Conservation (phyloP, 768 basidiomycete genomes). For the Mycena kentingensis region DNA sequence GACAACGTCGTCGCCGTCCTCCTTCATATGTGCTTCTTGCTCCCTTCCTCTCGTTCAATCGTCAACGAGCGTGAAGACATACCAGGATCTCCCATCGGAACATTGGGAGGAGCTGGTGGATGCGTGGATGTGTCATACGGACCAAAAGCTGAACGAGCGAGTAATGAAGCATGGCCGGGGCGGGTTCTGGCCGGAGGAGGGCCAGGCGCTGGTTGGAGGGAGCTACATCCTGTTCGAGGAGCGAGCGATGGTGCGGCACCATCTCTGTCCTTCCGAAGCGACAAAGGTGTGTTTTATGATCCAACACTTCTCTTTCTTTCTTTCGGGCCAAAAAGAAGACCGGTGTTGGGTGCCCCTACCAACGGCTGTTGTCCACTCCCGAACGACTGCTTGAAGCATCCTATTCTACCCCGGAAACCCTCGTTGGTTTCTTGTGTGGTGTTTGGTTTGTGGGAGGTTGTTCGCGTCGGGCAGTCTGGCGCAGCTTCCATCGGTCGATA, state of each 20-base stretch:
- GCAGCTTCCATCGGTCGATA: conserved; percentile 81
- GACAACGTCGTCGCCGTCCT: conserved; percentile 50
- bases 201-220: conserved; percentile 84
- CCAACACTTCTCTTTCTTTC: conserved; percentile 11
- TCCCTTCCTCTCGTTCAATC: conserved; percentile 72
- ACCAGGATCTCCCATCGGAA: conserved; percentile 89
- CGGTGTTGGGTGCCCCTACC: conserved; percentile 71
- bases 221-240: conserved; percentile 84
- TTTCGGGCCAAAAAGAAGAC: conserved; percentile 89
- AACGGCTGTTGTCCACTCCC: conserved; percentile 49
- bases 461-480: conserved; percentile 30
- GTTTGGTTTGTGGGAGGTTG: conserved; percentile 20
- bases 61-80: conserved; percentile 47
- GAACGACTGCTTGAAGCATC: conserved; percentile 4
- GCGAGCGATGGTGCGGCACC: conserved; percentile 52
- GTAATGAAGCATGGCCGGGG: conserved; percentile 56
- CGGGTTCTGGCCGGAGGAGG: conserved; percentile 78
- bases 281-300: conserved; percentile 54
- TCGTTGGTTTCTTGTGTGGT: conserved; percentile 51
- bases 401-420: conserved; percentile 51
- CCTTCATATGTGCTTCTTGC: conserved; percentile 79
- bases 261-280: conserved; percentile 48
- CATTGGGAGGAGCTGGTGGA: conserved; percentile 98
- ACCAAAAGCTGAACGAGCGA: conserved; percentile 79
- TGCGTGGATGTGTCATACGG: conserved; percentile 97